Percentiles rank a stretch among this genome's conserved stretches.
These are phyloP conservation scores for Coemansia sp. DNA, from an alignment of 192 early-diverging fungal genomes.

Conservation along the genomic window DNA sequence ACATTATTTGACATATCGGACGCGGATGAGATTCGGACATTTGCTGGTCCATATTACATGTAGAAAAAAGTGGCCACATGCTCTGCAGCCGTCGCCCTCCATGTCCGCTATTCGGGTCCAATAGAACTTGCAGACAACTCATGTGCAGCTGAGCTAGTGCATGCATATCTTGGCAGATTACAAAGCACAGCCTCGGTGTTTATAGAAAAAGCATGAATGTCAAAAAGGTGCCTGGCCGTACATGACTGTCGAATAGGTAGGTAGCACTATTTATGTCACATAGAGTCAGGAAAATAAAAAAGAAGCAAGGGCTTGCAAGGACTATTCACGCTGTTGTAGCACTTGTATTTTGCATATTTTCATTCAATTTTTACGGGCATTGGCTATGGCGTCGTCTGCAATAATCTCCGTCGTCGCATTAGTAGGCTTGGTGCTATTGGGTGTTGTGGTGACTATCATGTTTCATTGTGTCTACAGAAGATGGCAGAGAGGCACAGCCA, in stretches of 20 bases:
- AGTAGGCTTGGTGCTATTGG: constrained; percentile 5
- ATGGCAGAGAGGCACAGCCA: neutral
- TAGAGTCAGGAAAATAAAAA: neutral
- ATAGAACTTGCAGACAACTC: neutral
- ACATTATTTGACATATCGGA: neutral
- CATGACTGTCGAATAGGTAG: neutral
- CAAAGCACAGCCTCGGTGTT: neutral
- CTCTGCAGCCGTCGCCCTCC: neutral
- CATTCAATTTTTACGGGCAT: neutral
- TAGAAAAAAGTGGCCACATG: neutral
- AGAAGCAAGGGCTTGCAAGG: neutral
- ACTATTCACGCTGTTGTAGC: neutral
- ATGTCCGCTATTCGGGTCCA: neutral
- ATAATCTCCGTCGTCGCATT: neutral
- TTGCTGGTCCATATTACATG: neutral
- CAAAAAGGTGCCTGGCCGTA: neutral
- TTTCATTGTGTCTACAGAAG: constrained; percentile 8
- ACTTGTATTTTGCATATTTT: neutral
- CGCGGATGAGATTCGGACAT: neutral
- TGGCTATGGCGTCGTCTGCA: constrained; percentile 1
- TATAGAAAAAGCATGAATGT: neutral
- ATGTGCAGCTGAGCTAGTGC: neutral
- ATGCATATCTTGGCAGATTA: neutral
- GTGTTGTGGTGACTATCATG: neutral
- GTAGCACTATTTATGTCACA: neutral